Base-by-base conservation (phyloP, 164 flowering plant genomes). In the Macadamia integrifolia region DNA sequence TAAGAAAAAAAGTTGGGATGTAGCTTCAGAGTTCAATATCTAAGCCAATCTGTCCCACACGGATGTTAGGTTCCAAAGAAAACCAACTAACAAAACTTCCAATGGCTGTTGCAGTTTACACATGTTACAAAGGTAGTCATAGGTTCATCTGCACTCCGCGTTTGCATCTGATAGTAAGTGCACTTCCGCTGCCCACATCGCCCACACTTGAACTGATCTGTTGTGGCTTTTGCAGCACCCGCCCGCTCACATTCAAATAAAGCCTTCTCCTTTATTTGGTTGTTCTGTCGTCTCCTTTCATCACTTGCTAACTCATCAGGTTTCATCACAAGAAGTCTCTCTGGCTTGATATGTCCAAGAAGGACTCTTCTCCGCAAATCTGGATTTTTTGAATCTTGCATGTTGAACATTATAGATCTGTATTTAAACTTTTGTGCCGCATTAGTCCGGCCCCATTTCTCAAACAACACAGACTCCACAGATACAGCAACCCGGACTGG, bases 131-230 rank as follows among this genome's bases (percentile, higher is more conserved):
- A 91, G 10, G 97, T 94, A 0, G 99, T 94, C 99, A 94, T 94
- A 31, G 99, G 99, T 76, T 94, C 99, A 86, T 94, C 99, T 2
- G 97, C 97, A 84, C 97, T 92, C 76, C 99, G 78, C 31, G 96
- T 94, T 78, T 94, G 99, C 90, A 94, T 35, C 61, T 92, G 97
- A 72, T 89, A 78, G 77, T 94, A 94, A 18, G 97, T 92, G 59
- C 77, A 60, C 79, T 92, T 86, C 62, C 90, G 85, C 76, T 94
- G 88, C 57, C 86, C 87, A 71, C 99, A 94, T 7, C 93, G 80
- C 15, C 91, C 93, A 62, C 99, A 94, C 78, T 75, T 87, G 78
- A 94, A 94, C 72, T 88, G 90, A 75, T 89, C 87, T 6, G 97
- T 92, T 15, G 93, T 86, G 60, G 92, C 94, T 66, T 85, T 78